Base-by-base conservation (phyloP, 805 yeast genomes). In the Candida schatavii region DNA sequence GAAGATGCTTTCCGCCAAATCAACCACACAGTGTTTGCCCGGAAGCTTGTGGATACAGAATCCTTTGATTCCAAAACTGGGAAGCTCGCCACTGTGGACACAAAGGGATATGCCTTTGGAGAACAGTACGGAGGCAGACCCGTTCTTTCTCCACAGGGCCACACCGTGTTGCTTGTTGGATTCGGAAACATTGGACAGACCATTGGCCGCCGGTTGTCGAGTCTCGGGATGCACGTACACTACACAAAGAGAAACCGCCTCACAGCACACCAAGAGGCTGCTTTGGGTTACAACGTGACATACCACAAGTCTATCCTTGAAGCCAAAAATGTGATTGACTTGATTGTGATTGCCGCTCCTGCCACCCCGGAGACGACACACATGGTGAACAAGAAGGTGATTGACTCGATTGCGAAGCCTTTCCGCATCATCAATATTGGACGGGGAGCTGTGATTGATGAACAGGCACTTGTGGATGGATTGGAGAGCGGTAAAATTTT, bases 171-270 rank as follows among this genome's bases (percentile, higher is more conserved):
- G 2, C 72, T 86, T 26, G 77, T 84, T 3, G 95, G 95, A 0
- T 81, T 85, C 52, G 95, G 95, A 1, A 69, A 78, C 17, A 86
- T 86, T 50, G 95, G 95, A 6, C 74, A 74, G 55, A 69, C 72
- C 23, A 77, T 84, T 43, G 93, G 81, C 3, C 61, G 59, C 37
- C 72, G 83, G 51, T 67, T 86, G 44, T 40, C 65, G 37, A 65
- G 64, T n/a, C 58, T 86, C 25, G 88, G 87, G 3, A 80, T 85
- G 85, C 62, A 75, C 17, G 68, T 86, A 28, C 72, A 73, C 43
- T 85, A 85, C 49, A 71, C 78, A 41, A 84, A 83, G 50, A 70
- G 89, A 51, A 66, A 67, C 0, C 60, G 66, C 27, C 59, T 79
- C 40, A 41, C 72, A 0, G 50, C 46, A 4, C 42, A 46, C 3